phyloP scores from a whole-genome alignment of 2,329 filamentous ascomycete genomes.

The Aureobasidium vineae region DNA sequence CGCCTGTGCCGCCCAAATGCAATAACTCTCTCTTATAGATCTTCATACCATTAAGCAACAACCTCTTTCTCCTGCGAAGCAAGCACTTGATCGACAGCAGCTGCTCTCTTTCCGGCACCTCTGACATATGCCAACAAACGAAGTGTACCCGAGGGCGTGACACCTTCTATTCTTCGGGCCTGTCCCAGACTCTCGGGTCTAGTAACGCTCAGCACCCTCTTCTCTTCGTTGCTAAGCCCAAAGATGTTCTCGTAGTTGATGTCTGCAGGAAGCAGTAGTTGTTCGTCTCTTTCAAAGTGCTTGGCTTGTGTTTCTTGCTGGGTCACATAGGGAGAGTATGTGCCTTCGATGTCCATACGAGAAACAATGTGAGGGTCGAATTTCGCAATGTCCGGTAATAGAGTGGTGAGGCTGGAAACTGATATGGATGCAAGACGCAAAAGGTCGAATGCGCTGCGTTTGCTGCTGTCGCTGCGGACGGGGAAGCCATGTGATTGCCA shows the following conservation, averaged over 20 bases:
- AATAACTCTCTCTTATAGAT: neutral
- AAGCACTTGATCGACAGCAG: constrained; percentile 11
- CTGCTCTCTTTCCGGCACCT: constrained; percentile 36
- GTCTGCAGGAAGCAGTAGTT: constrained; percentile 66
- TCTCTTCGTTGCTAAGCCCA: constrained; percentile 79
- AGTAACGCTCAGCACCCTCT: constrained; percentile 64
- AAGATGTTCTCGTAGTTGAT: constrained; percentile 72
- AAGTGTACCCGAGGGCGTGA: constrained; percentile 53
- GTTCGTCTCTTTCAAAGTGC: constrained; percentile 74
- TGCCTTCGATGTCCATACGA: constrained; percentile 75
- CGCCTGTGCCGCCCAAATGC: neutral
- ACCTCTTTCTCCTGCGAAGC: constrained; percentile 10
- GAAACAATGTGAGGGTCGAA: constrained; percentile 61
- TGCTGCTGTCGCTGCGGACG: constrained; percentile 63
- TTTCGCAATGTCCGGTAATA: constrained; percentile 55
- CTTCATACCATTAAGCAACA: neutral
- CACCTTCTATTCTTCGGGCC: constrained; percentile 81
- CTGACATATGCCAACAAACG: constrained; percentile 63
- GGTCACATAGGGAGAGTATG: constrained; percentile 82
- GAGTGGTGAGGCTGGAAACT: constrained; percentile 52
- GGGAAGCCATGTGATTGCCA: constrained; percentile 72
- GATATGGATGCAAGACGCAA: constrained; percentile 65
- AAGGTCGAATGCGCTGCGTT: constrained; percentile 74
- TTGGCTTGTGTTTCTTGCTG: constrained; percentile 65
- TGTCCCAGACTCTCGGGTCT: constrained; percentile 84